Percentiles rank a stretch among this genome's conserved stretches.
Conservation (phyloP, 2,329 filamentous ascomycete species). For the Myriosclerotinia scirpicola region DNA sequence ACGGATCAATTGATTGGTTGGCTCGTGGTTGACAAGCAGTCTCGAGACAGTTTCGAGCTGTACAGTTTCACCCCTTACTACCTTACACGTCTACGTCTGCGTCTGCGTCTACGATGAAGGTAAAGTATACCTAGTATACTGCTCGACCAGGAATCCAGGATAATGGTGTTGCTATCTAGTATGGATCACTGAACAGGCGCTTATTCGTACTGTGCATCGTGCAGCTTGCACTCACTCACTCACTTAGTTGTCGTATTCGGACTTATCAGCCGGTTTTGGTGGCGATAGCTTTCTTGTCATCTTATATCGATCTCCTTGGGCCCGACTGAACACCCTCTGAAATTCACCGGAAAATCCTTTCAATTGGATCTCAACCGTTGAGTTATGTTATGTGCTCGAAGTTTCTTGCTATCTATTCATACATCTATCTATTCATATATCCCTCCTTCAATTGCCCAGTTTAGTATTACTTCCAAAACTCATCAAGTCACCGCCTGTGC, state of each 20-base stretch:
- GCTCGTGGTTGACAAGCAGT: neutral
- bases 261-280: neutral
- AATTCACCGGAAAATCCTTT: neutral
- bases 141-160: neutral
- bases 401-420: neutral
- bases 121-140: too few relatives aligned
- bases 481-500: slow-evolving; percentile 5
- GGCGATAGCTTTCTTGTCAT: neutral
- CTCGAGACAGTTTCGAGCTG: slow-evolving; percentile 3
- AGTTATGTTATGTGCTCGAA: neutral
- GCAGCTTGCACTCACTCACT: too few relatives aligned
- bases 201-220: neutral
- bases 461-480: slow-evolving; percentile 5
- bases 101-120: neutral
- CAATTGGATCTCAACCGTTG: neutral
- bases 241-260: neutral
- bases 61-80: neutral
- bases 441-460: neutral
- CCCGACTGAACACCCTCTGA: neutral
- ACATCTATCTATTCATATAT: neutral
- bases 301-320: neutral
- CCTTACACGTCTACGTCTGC: too few relatives aligned
- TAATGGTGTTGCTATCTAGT: neutral
- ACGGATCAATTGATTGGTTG: too few relatives aligned
- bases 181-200: neutral